These are phyloP conservation scores for Pseudozyma hubeiensis DNA, from an alignment of 1,284 basidiomycete genomes.

Conservation along the genomic window DNA sequence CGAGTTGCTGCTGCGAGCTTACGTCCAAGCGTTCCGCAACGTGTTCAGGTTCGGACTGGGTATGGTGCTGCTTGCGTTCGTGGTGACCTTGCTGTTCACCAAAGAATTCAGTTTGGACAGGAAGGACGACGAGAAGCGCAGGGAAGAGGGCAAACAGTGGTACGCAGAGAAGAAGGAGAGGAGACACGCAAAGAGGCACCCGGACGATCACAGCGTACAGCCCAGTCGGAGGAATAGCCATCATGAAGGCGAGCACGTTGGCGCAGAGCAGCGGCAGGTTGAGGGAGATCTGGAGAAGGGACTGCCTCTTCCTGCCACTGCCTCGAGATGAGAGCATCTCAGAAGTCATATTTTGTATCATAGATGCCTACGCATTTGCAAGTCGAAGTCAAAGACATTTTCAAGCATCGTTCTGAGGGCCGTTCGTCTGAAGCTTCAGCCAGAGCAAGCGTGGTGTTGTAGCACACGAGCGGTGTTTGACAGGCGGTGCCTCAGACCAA, in stretches of 20 bases:
- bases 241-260: background rate
- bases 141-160: slow-evolving; percentile 68
- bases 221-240: slow-evolving; percentile 4
- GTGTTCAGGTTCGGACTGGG: slow-evolving; percentile 71
- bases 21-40: slow-evolving; percentile 74
- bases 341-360: too few relatives aligned
- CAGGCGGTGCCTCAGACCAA: too few relatives aligned
- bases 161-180: slow-evolving; percentile 39
- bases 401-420: too few relatives aligned
- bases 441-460: too few relatives aligned
- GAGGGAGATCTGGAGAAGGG: slow-evolving; percentile 11
- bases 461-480: too few relatives aligned
- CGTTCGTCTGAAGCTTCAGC: too few relatives aligned
- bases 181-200: slow-evolving; percentile 16
- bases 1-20: slow-evolving; percentile 73
- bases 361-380: too few relatives aligned
- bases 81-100: slow-evolving; percentile 72
- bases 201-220: slow-evolving; percentile 1
- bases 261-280: background rate
- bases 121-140: slow-evolving; percentile 73
- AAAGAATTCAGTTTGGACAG: slow-evolving; percentile 74
- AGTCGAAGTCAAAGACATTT: too few relatives aligned
- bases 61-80: slow-evolving; percentile 49
- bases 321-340: background rate
- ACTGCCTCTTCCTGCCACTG: background rate